These are phyloP conservation scores for Colletotrichum tabaci DNA, from an alignment of 2,329 filamentous ascomycete genomes.

Conservation along the genomic window DNA sequence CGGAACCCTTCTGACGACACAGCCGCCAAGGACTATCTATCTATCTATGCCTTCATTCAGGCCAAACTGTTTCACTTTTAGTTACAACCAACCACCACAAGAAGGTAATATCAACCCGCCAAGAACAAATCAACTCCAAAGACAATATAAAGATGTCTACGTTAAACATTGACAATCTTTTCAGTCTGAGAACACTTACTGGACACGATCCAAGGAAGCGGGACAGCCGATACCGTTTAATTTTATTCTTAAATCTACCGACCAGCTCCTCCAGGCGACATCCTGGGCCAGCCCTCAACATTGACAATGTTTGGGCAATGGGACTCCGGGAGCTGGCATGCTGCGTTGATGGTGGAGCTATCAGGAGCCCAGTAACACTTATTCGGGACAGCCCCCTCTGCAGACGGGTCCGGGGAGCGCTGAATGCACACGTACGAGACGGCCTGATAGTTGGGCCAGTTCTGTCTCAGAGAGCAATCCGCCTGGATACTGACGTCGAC, in stretches of 20 bases:
- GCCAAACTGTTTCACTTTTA: too few species aligned
- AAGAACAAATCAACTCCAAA: too few species aligned
- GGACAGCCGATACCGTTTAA: background rate
- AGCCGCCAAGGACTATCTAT: too few species aligned
- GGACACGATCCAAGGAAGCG: too few species aligned
- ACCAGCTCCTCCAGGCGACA: background rate
- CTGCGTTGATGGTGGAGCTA: background rate
- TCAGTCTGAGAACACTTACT: too few species aligned
- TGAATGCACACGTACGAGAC: background rate
- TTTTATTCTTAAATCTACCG: background rate
- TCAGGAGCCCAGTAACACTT: background rate
- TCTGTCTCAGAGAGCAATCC: background rate
- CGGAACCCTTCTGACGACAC: too few species aligned
- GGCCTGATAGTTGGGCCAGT: background rate
- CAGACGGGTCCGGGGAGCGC: background rate
- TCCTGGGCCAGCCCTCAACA: background rate
- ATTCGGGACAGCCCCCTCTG: background rate
- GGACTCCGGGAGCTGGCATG: background rate
- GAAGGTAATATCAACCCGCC: too few species aligned
- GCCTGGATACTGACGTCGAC: background rate
- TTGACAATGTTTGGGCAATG: background rate
- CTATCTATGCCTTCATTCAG: too few species aligned
- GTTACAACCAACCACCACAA: too few species aligned
- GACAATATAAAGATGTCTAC: too few species aligned
- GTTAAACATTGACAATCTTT: too few species aligned